These are phyloP conservation scores for Cladosporium sp. DNA, from an alignment of 2,329 filamentous ascomycete species.

Conservation along the genomic window DNA sequence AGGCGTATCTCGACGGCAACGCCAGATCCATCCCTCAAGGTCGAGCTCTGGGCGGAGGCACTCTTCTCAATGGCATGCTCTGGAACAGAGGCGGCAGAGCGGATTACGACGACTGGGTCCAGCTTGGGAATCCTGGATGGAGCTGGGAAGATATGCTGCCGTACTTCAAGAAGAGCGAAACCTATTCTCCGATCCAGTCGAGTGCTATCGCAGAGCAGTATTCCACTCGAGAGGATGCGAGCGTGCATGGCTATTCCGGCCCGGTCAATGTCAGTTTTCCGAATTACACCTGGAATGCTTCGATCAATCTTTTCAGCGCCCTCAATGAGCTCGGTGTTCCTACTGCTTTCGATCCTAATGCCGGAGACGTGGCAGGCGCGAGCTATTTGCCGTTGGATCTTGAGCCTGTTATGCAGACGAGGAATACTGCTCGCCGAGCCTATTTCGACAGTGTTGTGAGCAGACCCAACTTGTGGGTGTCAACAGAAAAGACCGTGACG, in stretches of 20 bases:
- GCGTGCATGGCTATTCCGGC: constrained; percentile 46
- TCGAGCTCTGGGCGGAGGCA: constrained; percentile 37
- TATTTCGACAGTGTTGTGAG: constrained; percentile 40
- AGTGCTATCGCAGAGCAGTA: constrained; percentile 38
- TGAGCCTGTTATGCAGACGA: constrained; percentile 39
- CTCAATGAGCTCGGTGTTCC: constrained; percentile 41
- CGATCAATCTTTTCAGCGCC: constrained; percentile 39
- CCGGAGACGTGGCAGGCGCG: constrained; percentile 39
- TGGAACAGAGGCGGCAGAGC: constrained; percentile 45
- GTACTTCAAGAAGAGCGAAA: constrained; percentile 41
- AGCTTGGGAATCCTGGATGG: constrained; percentile 61
- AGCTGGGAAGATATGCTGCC: constrained; percentile 51
- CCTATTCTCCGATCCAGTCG: constrained; percentile 35
- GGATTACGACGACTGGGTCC: constrained; percentile 59
- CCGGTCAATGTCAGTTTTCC: constrained; percentile 54
- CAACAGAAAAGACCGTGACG: constrained; percentile 39
- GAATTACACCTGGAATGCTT: constrained; percentile 40
- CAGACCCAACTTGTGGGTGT: constrained; percentile 41
- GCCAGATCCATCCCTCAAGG: constrained; percentile 29
- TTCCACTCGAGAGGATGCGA: constrained; percentile 42
- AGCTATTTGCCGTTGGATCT: constrained; percentile 41
- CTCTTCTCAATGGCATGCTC: constrained; percentile 37
- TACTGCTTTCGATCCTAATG: constrained; percentile 40
- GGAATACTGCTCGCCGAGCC: constrained; percentile 43
- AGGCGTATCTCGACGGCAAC: constrained; percentile 30